Evolutionary conservation across 495 filamentous ascomycete species (phyloP), one percentile per base, ranked within the genome.

Genomic region (Aspergillus baeticus): DNA sequence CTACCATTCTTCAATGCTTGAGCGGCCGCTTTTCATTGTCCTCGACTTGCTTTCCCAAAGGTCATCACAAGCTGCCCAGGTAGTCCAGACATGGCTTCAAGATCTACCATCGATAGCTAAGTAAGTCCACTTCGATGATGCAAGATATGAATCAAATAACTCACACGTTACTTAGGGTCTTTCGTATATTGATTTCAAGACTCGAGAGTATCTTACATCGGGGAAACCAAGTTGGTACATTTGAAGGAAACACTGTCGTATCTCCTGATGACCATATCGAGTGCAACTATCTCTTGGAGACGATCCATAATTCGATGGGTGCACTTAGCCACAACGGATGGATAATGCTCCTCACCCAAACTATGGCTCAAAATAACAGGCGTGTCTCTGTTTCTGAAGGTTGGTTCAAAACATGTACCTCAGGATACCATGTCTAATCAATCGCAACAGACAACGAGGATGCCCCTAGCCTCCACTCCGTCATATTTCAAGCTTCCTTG

Each of bases 51-150:
- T 96, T 0, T 69, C 78, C 18, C 87, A 93, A 49, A 87, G 87
- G 60, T 81, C 82, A 21, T 85, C 83, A 10, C 90, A 92, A 62
- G 66, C 88, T 29, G 91, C 84, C 34, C 84, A 89, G 66, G 87
- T 87, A 51, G 84, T 89, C 18, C 84, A 88, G 57, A 84, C 81
- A 37, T 98, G 94, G 94, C 74, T 98, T 7, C 86, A 88, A 62
- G 89, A 82, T 42, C 74, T 95, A 15, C 73, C 86, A 42, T 73
- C 74, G 10, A 71, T 78, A 36, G 64, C 75, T 29, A 72, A 65
- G 75, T 77, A 60, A 71, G 69, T 51, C 17, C 18, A 17, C 20
- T 3, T 29, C 33, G 0, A 18, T 35, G 34, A 23, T 2, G 20
- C 14, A 29, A 13, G 18, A 35, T 20, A n/a, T 5, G 13, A 13